Percentiles rank a stretch among this genome's conserved stretches.
phyloP scores from a whole-genome alignment of 129 eudicot genomes.

The Tagetes patula region DNA sequence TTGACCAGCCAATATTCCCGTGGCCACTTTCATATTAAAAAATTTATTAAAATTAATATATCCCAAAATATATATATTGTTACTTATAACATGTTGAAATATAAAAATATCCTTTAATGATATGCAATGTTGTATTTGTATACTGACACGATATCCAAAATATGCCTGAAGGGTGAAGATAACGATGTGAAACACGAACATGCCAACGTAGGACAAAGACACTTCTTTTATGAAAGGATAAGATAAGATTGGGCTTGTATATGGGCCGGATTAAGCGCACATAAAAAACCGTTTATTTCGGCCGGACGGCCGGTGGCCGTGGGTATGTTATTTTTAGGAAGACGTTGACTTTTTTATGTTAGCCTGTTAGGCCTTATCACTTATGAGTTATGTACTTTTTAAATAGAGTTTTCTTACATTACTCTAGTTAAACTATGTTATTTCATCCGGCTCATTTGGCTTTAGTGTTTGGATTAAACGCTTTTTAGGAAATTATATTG shows the following conservation, averaged over 20 bases:
- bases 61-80: too few relatives aligned
- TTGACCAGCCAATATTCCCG: slow-evolving; percentile 17
- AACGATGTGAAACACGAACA: neutral
- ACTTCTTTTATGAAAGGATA: neutral
- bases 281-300: neutral
- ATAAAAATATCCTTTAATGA: neutral
- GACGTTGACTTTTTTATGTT: too few relatives aligned
- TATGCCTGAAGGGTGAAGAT: neutral
- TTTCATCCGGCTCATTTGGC: too few relatives aligned
- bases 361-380: too few relatives aligned
- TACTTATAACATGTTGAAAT: neutral
- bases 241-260: neutral
- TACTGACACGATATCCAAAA: neutral
- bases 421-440: too few relatives aligned
- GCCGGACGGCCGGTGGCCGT: neutral
- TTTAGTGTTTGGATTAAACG: too few relatives aligned
- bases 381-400: too few relatives aligned
- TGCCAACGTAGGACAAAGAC: neutral
- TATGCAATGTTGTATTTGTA: neutral
- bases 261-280: neutral
- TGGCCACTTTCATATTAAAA: neutral
- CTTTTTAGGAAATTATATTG: too few relatives aligned
- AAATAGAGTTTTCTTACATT: too few relatives aligned
- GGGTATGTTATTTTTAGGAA: too few relatives aligned
- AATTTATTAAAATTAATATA: neutral